Evolutionary conservation across 2,329 filamentous ascomycete species (phyloP), one percentile per base, ranked within the genome.

Genomic region (Corniculantispora saksenae): DNA sequence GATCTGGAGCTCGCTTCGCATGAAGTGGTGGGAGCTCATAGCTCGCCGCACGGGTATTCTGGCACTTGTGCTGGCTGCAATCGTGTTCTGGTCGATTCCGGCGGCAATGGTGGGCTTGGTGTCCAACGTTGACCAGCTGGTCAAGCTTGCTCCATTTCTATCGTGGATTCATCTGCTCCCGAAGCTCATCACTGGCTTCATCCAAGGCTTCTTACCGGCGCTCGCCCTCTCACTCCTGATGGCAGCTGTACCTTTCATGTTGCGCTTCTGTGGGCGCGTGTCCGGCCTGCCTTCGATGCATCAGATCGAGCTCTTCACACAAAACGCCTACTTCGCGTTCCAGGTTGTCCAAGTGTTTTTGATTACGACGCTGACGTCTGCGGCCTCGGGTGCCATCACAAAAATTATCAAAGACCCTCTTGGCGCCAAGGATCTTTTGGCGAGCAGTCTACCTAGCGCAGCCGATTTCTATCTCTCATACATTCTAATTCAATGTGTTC

Each of bases 381-480:
- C 92, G 2, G 93, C 93, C 12, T 86, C 92, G 8, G 84, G 89
- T 7, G 87, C 92, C 1, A 84, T 88, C 15, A 79, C 84, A 17
- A 72, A 88, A 51, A 89, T 96, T 61, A 82, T 86, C 23, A 47
- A 87, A 0, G 71, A 92, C 5, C 93, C 93, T 0, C 73, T 78
- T 8, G 77, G 77, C 1, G 86, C 89, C 27, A 88, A 93, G 0
- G 78, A 73, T 3, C 79, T 94, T 60, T 82, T 97, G 12, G 90
- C 93, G 1, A 74, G 81, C 12, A 88, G 91, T 59, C 82, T 99
- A 21, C 95, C 95, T 15, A 89, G 86, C 51, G 89, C 93, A 0
- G 94, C 93, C 68, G 98, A 97, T 80, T 96, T 98, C 74, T 99
- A 97, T 77, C 89, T 98, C 23, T 92, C 78, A 0, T 99, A 98